Percentiles rank a stretch among this genome's conserved stretches.
Evolutionary conservation across 768 basidiomycete species (phyloP).

Genomic region (Asterophora lycoperdoides): DNA sequence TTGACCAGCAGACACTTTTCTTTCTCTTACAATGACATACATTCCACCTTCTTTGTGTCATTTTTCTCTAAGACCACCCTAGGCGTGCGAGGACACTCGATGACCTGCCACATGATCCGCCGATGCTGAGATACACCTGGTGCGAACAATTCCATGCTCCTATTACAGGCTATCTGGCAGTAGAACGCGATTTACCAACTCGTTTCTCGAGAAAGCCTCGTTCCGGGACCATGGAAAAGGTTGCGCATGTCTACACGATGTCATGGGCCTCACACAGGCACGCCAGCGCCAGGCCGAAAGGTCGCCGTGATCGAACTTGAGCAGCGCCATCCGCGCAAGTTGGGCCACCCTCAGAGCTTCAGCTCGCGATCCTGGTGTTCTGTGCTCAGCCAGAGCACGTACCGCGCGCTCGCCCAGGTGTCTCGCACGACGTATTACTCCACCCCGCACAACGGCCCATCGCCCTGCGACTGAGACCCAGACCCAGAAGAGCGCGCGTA

Average conservation of each 20-base stretch:
- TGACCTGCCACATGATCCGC: no score
- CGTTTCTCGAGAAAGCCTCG: background rate
- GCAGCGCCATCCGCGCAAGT: conserved; percentile 15
- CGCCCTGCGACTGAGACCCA: no score
- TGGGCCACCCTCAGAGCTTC: conserved; percentile 27
- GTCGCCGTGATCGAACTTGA: conserved; percentile 20
- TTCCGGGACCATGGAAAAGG: background rate
- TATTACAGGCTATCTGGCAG: no score
- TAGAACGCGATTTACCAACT: background rate
- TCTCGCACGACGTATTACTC: conserved; percentile 27
- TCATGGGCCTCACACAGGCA: conserved; percentile 15
- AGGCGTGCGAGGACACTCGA: no score
- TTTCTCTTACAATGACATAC: no score
- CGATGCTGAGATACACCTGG: no score
- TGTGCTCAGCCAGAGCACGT: conserved; percentile 27
- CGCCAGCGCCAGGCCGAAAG: conserved; percentile 18
- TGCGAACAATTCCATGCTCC: no score
- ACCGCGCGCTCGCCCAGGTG: conserved; percentile 30
- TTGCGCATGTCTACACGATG: background rate
- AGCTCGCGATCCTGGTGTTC: conserved; percentile 25
- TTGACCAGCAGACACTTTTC: conserved; percentile 16
- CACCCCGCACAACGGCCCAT: no score
- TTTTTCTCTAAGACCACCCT: no score
- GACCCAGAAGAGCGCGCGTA: no score
- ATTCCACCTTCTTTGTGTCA: no score